Conservation (phyloP, 805 yeast species). For the Lachancea sp. region DNA sequence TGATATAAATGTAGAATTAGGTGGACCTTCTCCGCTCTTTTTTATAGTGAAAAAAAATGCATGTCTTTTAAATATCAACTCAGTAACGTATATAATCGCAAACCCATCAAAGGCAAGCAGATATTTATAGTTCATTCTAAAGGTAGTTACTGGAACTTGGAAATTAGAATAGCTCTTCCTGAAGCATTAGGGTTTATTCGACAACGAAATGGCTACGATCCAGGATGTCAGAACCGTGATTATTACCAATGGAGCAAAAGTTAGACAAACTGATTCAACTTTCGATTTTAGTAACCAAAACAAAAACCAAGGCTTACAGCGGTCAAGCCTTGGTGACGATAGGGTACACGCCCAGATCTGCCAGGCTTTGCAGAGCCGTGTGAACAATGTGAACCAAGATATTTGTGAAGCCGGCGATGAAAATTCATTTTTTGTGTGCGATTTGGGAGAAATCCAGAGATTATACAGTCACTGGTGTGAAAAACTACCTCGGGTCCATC, state of each 20-base stretch:
- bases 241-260: neutral
- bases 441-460: conserved; percentile 63
- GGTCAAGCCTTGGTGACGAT: neutral
- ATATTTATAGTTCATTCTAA: no score
- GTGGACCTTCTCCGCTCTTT: no score
- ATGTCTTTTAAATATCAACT: no score
- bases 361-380: conserved; percentile 36
- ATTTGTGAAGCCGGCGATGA: conserved; percentile 70
- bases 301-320: neutral
- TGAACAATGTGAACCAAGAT: conserved; percentile 45
- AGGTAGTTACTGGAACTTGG: no score
- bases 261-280: neutral
- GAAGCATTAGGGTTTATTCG: no score
- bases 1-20: no score
- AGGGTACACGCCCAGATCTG: conserved; percentile 33
- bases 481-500: conserved; percentile 66
- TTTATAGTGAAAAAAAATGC: no score
- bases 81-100: no score
- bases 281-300: no score
- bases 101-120: no score
- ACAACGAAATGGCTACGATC: conserved; percentile 3
- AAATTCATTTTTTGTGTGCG: conserved; percentile 84
- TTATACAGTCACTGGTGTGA: conserved; percentile 58
- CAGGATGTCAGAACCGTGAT: conserved; percentile 4
- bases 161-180: no score